Evolutionary conservation across 257 asterid genomes (phyloP).

Genomic region (Osmanthus fragrans): DNA sequence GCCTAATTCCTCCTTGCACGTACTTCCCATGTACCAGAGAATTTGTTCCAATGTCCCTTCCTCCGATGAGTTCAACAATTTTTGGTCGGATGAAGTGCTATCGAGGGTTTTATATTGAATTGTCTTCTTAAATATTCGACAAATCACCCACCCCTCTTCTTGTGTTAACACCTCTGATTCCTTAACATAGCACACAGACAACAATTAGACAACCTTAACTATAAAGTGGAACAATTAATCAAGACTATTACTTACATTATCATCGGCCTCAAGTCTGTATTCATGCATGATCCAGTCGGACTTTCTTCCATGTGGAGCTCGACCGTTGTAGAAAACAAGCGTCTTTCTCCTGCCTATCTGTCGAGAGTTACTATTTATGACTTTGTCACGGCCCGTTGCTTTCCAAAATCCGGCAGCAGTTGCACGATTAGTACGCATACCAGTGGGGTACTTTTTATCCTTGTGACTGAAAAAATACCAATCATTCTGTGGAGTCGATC

Average conservation of each 20-base stretch:
- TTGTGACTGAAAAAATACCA: constrained; percentile 72
- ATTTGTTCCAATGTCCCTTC: constrained; percentile 46
- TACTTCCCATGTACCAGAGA: constrained; percentile 34
- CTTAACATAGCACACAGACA: constrained; percentile 16
- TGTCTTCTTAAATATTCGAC: constrained; percentile 67
- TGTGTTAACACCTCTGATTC: constrained; percentile 26
- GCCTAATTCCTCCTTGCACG: constrained; percentile 12
- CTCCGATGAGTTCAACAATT: constrained; percentile 21
- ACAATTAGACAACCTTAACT: neutral
- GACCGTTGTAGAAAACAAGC: constrained; percentile 69
- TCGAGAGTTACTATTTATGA: constrained; percentile 38
- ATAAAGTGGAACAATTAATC: neutral
- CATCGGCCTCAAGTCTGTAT: constrained; percentile 41
- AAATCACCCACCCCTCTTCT: constrained; percentile 69
- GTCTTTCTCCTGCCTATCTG: constrained; percentile 70
- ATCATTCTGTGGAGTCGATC: constrained; percentile 60
- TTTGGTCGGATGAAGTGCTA: constrained; percentile 11
- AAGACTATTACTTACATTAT: constrained; percentile 13
- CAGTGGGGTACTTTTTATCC: constrained; percentile 68
- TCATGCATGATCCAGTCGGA: constrained; percentile 77
- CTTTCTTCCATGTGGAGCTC: constrained; percentile 68
- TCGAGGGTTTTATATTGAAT: constrained; percentile 24
- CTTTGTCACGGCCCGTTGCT: constrained; percentile 76
- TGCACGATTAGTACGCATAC: constrained; percentile 67
- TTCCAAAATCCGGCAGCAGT: constrained; percentile 69